These are phyloP conservation scores for Eutrema yunnanense DNA, from an alignment of 345 rosid species.

Conservation along the genomic window DNA sequence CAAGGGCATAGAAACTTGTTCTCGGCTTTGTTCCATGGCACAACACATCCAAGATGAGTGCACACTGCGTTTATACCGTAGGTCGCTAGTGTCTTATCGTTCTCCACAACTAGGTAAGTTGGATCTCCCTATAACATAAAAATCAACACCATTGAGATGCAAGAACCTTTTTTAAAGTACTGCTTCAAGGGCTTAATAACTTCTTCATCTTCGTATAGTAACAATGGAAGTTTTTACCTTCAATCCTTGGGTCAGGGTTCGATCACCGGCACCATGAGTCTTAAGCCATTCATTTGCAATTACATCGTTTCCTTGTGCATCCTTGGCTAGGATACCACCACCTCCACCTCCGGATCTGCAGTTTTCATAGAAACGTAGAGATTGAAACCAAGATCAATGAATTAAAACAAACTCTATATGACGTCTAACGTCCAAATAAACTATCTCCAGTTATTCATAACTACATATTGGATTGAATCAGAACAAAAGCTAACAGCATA, in stretches of 20 bases:
- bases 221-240: constrained; percentile 42
- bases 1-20: constrained; percentile 94
- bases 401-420: background rate
- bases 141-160: background rate
- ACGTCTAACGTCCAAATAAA: background rate
- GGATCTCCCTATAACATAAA: constrained; percentile 70
- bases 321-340: constrained; percentile 83
- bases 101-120: constrained; percentile 93
- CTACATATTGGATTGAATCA: background rate
- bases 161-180: background rate
- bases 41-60: constrained; percentile 96
- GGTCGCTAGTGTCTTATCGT: constrained; percentile 71
- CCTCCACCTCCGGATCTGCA: constrained; percentile 50
- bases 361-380: background rate
- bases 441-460: background rate
- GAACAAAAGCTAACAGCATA: background rate
- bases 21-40: constrained; percentile 84
- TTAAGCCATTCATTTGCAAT: constrained; percentile 70
- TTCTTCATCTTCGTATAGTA: background rate
- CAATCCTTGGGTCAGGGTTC: constrained; percentile 81
- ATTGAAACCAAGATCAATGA: background rate
- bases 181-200: background rate
- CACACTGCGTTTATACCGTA: constrained; percentile 84
- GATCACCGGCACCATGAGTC: constrained; percentile 81
- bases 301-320: constrained; percentile 83